These are phyloP conservation scores for Yamadazyma siamensis DNA, from an alignment of 1,139 yeast species.

Conservation along the genomic window DNA sequence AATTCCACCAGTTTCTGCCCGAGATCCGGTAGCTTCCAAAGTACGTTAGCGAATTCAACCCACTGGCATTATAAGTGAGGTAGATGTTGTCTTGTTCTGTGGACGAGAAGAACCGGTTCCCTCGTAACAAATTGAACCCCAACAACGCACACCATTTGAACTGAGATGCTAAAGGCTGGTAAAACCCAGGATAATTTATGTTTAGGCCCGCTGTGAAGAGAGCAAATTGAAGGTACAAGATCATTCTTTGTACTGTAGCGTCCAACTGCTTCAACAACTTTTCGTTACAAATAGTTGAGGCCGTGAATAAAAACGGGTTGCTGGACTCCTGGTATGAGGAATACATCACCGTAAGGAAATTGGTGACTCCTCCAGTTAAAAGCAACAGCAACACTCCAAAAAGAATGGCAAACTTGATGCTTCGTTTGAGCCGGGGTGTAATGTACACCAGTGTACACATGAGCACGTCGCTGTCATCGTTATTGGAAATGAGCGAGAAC, in stretches of 20 bases:
- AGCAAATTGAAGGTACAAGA: constrained; percentile 56
- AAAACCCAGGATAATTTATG: constrained; percentile 61
- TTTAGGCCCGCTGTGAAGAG: constrained; percentile 55
- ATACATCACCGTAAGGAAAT: constrained; percentile 40
- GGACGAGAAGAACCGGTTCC: constrained; percentile 10
- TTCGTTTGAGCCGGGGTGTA: constrained; percentile 42
- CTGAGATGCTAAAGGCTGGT: constrained; percentile 50
- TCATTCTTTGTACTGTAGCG: constrained; percentile 49
- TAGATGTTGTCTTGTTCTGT: constrained; percentile 32
- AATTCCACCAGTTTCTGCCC: constrained; percentile 40
- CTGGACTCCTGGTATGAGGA: constrained; percentile 65
- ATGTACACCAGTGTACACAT: constrained; percentile 49
- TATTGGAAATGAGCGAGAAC: constrained; percentile 39
- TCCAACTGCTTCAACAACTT: constrained; percentile 55
- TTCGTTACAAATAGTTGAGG: constrained; percentile 61
- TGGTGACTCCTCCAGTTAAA: constrained; percentile 39
- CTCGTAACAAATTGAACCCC: constrained; percentile 23
- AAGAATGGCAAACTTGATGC: constrained; percentile 35
- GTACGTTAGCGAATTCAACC: constrained; percentile 29
- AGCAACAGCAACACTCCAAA: constrained; percentile 39
- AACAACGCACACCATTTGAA: constrained; percentile 37
- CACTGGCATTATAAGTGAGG: constrained; percentile 30
- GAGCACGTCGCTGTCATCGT: constrained; percentile 28
- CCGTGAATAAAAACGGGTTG: constrained; percentile 53
- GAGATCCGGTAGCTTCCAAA: constrained; percentile 24